These are phyloP conservation scores for Ascosphaera aggregata DNA, from an alignment of 2,329 filamentous ascomycete species.

Conservation along the genomic window DNA sequence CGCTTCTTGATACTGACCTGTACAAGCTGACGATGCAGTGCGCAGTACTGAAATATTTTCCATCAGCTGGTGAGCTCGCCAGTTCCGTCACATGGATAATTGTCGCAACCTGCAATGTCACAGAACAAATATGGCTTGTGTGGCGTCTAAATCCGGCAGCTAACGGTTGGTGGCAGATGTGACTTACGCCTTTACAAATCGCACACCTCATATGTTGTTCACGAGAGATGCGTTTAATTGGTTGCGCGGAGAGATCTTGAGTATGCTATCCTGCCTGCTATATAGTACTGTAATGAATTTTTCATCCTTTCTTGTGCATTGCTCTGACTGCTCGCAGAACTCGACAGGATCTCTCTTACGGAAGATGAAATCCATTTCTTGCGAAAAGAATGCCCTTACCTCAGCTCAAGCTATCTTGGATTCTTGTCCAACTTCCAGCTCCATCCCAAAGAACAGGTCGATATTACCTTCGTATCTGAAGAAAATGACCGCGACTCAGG, in stretches of 20 bases:
- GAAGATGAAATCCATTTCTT: constrained; percentile 63
- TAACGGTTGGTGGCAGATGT: constrained; percentile 32
- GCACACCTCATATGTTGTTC: constrained; percentile 81
- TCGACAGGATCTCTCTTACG: constrained; percentile 59
- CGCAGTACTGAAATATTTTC: constrained; percentile 80
- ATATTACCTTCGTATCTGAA: constrained; percentile 36
- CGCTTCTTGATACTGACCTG: constrained; percentile 61
- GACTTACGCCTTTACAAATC: constrained; percentile 85
- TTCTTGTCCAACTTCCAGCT: constrained; percentile 68
- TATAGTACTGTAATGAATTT: no score
- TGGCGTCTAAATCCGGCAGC: constrained; percentile 1
- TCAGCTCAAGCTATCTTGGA: constrained; percentile 51
- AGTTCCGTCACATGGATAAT: background rate
- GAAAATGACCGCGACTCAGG: constrained; percentile 43
- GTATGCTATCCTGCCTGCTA: no score
- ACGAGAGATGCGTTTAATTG: constrained; percentile 63
- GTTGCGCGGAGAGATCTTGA: constrained; percentile 63
- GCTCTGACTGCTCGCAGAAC: constrained; percentile 30
- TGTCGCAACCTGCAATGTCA: background rate
- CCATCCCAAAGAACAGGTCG: constrained; percentile 57
- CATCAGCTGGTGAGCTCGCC: constrained; percentile 28
- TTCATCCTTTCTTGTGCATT: background rate
- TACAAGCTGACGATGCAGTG: constrained; percentile 99
- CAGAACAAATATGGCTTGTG: constrained; percentile 3
- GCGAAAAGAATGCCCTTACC: constrained; percentile 54